These are phyloP conservation scores for Tetrastigma voinierianum DNA, from an alignment of 164 flowering plant species.

Conservation along the genomic window DNA sequence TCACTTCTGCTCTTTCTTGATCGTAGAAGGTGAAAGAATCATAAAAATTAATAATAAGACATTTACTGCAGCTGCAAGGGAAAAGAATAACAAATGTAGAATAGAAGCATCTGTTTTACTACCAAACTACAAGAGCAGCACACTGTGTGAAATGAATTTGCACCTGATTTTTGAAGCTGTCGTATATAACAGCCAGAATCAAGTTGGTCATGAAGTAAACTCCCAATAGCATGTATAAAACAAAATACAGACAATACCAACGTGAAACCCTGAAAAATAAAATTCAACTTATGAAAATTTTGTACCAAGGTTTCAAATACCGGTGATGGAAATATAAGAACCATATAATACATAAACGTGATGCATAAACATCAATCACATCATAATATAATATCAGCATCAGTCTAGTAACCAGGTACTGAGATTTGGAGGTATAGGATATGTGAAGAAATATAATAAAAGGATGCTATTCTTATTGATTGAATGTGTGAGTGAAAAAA, in stretches of 20 bases:
- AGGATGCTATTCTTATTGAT: too few relatives aligned
- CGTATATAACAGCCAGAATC: slow-evolving; percentile 94
- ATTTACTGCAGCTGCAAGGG: not conserved
- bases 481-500: too few relatives aligned
- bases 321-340: not conserved
- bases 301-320: not conserved
- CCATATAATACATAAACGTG: not conserved
- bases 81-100: not conserved
- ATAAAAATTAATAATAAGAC: not conserved
- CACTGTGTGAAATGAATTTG: slow-evolving; percentile 2
- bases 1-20: not conserved
- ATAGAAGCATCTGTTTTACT: not conserved
- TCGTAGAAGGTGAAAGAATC: not conserved
- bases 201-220: slow-evolving; percentile 91
- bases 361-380: too few relatives aligned
- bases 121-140: slow-evolving; percentile 1
- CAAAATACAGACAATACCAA: slow-evolving; percentile 74
- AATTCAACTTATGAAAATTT: not conserved
- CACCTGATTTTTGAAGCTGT: slow-evolving; percentile 92
- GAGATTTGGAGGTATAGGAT: too few relatives aligned
- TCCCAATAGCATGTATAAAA: slow-evolving; percentile 81
- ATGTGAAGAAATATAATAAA: too few relatives aligned
- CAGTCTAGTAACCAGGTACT: too few relatives aligned
- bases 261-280: slow-evolving; percentile 71
- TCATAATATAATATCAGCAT: too few relatives aligned